Evolutionary conservation across 202 grass and related monocot genomes (phyloP), one percentile per base, ranked within the genome.

Genomic region (Schoenoplectus tabernaemontani): DNA sequence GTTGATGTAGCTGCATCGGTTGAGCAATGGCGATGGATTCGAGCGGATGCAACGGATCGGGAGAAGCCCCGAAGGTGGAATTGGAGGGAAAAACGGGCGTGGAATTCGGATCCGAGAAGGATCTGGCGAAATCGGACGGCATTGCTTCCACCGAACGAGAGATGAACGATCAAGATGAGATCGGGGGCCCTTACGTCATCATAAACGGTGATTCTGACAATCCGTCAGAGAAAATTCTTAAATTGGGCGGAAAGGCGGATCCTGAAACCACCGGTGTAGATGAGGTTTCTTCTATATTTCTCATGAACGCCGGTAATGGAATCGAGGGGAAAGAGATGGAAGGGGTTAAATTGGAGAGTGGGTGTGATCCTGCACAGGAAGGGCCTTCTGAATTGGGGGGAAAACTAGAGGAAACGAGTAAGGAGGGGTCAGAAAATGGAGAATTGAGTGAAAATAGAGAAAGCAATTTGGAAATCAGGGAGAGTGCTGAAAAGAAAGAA

Each of bases 171-270:
- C 83, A 56, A 16, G 89, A 82, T 80, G 87, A 82, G 36, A 51
- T 87, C 51, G 92, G 81, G 42, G 83, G 83, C 0, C 61, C 85
- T 57, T 88, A 90, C 68, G 84, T 90, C 26, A 82, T 92, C 67
- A 87, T 92, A 39, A 92, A 87, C 82, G 82, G 86, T 16, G 88
- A 88, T 85, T 96, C 86, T 7, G 87, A 96, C 77, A 86, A 87
- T 37, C 79, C 82, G 7, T 84, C 82, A 0, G 68, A 86, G 54
- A 85, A 51, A 5, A 57, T 81, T 82, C 85, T 83, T 69, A 86
- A 90, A 84, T 71, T 82, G 77, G 80, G 57, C 19, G 81, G 53
- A 17, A 79, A 79, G 10, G 32, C 22, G 53, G 57, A 75, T 71
- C 53, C 64, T 67, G 75, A 50, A 9, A 0, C 59, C 8, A 44